A percentile compares a stretch with the other conserved stretches of the same genome.
phyloP scores from a whole-genome alignment of 306 rosid species.

The Potentilla sterilis region DNA sequence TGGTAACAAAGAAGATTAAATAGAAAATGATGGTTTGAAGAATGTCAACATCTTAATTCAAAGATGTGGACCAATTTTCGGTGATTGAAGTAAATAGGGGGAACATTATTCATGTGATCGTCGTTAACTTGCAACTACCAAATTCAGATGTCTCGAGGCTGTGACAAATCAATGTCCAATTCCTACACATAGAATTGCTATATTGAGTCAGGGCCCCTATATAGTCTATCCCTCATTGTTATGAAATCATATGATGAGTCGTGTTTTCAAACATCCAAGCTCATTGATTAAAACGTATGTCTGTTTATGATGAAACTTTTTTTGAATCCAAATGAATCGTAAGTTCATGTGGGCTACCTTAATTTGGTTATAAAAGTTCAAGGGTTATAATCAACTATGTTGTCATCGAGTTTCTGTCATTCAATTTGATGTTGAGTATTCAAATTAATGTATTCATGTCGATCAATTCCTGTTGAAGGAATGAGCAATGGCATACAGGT shows the following conservation, averaged over 20 bases:
- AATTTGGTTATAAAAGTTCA: neutral
- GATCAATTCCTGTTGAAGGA: too few relatives aligned
- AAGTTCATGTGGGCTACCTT: neutral
- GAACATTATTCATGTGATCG: slow-evolving; percentile 95
- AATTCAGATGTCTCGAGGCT: slow-evolving; percentile 49
- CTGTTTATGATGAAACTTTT: neutral
- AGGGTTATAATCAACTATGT: neutral
- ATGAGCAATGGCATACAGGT: too few relatives aligned
- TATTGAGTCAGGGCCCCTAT: too few relatives aligned
- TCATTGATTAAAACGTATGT: neutral
- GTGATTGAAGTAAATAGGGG: slow-evolving; percentile 86
- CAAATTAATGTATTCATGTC: too few relatives aligned
- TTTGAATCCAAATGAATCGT: neutral
- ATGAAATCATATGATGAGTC: neutral
- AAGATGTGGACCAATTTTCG: slow-evolving; percentile 70
- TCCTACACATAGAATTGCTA: slow-evolving; percentile 27
- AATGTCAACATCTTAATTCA: slow-evolving; percentile 68
- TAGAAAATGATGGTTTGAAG: slow-evolving; percentile 15
- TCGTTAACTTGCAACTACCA: slow-evolving; percentile 83
- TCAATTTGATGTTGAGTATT: neutral
- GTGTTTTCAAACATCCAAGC: neutral
- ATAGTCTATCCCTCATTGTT: neutral
- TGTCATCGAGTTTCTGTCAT: neutral
- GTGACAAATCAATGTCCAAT: slow-evolving; percentile 52
- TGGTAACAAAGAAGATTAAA: neutral